Conservation (phyloP, 2,329 filamentous ascomycete genomes). For the Pochonia chlamydosporia region DNA sequence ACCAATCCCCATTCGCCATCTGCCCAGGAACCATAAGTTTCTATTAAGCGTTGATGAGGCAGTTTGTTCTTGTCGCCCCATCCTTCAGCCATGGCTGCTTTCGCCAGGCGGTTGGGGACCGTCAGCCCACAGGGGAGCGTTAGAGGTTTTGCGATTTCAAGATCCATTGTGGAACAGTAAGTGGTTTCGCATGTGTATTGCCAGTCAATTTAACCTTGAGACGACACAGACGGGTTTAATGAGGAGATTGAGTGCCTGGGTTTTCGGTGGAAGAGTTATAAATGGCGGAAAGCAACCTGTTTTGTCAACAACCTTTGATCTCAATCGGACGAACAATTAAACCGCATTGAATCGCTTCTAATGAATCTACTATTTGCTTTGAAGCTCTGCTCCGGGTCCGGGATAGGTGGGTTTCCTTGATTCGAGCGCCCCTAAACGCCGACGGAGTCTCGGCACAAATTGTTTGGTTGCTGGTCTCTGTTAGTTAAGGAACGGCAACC, state of each 20-base stretch:
- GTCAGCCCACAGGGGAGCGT: conserved; percentile 49
- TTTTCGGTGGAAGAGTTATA: too few relatives aligned
- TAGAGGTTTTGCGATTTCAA: conserved; percentile 28
- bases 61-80: conserved; percentile 34
- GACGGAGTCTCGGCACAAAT: background rate
- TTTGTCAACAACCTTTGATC: background rate
- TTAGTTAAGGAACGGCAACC: background rate
- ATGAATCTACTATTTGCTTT: background rate
- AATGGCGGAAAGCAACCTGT: background rate
- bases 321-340: background rate
- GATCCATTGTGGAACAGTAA: background rate
- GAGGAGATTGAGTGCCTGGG: too few relatives aligned
- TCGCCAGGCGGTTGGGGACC: conserved; percentile 48
- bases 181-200: too few relatives aligned
- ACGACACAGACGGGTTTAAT: too few relatives aligned
- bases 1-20: conserved; percentile 47
- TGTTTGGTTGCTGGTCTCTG: background rate
- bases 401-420: background rate
- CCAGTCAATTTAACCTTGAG: too few relatives aligned
- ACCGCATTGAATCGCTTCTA: background rate
- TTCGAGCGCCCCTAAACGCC: too few relatives aligned
- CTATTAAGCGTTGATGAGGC: conserved; percentile 34
- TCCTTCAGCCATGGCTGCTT: conserved; percentile 45
- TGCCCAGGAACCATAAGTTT: conserved; percentile 48
- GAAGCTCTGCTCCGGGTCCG: background rate